These are phyloP conservation scores for Leccinum subgranulosum DNA, from an alignment of 768 basidiomycete genomes.

Conservation along the genomic window DNA sequence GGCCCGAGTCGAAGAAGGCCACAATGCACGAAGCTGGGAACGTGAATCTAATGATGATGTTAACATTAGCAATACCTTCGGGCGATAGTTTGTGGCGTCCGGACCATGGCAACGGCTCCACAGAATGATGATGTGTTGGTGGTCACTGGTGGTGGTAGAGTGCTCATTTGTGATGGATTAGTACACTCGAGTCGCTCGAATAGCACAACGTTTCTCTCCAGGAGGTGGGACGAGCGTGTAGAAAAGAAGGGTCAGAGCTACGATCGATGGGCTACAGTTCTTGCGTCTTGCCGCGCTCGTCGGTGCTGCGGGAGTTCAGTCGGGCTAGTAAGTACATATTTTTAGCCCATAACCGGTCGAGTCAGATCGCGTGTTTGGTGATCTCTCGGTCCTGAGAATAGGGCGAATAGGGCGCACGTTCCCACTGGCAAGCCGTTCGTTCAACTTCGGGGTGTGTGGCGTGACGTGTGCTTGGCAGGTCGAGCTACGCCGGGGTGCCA, in stretches of 20 bases:
- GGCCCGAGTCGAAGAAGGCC: not conserved
- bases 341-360: not conserved
- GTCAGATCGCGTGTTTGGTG: not conserved
- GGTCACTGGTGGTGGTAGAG: not conserved
- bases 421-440: not conserved
- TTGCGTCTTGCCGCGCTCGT: not conserved
- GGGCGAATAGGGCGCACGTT: conserved; percentile 10
- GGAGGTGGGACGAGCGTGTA: not conserved
- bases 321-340: not conserved
- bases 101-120: not conserved
- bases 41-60: not conserved
- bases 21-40: not conserved
- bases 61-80: not conserved
- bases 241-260: not conserved
- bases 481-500: not conserved
- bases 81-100: not conserved
- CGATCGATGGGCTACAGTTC: not conserved
- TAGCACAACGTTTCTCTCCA: not conserved
- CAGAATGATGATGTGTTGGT: not conserved
- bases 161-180: not conserved
- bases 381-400: conserved; percentile 5
- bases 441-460: conserved; percentile 9
- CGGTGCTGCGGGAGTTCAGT: not conserved
- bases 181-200: not conserved
- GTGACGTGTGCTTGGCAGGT: conserved; percentile 11